Percentiles rank a stretch among this genome's conserved stretches.
Evolutionary conservation across 257 asterid genomes (phyloP).

Genomic region (Fraxinus cuspidata): DNA sequence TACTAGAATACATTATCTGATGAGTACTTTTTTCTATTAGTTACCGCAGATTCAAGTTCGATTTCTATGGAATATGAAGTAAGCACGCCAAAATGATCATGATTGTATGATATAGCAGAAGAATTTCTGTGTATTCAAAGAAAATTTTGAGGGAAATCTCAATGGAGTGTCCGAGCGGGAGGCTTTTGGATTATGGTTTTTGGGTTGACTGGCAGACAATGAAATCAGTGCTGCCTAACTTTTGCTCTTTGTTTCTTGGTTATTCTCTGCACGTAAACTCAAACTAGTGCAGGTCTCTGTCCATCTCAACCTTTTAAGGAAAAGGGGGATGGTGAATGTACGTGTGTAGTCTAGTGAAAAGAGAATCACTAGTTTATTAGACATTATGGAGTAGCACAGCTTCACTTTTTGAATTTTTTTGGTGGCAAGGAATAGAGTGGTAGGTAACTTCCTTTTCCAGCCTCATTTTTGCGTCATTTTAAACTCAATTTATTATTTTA

Average conservation of each 20-base stretch:
- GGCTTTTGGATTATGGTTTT: not conserved
- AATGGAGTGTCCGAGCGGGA: not conserved
- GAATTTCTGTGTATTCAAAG: not conserved
- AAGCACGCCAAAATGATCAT: not conserved
- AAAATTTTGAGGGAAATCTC: not conserved
- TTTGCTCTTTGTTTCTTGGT: conserved; percentile 42
- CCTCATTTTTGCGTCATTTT: conserved; percentile 41
- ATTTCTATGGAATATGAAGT: not conserved
- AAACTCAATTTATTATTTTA: conserved; percentile 43
- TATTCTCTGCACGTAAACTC: conserved; percentile 45
- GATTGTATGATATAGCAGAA: not conserved
- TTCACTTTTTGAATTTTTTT: conserved; percentile 3
- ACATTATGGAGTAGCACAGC: conserved; percentile 19
- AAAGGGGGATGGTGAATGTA: conserved; percentile 68
- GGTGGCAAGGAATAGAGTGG: conserved; percentile 50
- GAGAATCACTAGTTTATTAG: conserved; percentile 44
- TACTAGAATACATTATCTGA: not conserved
- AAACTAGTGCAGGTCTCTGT: conserved; percentile 58
- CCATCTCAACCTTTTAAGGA: conserved; percentile 51
- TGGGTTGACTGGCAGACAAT: conserved; percentile 31
- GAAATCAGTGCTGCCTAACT: conserved; percentile 39
- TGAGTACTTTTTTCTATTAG: not conserved
- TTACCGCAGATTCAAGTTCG: not conserved
- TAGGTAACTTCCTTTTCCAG: conserved; percentile 38
- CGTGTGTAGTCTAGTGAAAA: conserved; percentile 68